phyloP scores from a whole-genome alignment of 371 early-diverging fungal species.

The Thermomucor indicae-seudaticae region DNA sequence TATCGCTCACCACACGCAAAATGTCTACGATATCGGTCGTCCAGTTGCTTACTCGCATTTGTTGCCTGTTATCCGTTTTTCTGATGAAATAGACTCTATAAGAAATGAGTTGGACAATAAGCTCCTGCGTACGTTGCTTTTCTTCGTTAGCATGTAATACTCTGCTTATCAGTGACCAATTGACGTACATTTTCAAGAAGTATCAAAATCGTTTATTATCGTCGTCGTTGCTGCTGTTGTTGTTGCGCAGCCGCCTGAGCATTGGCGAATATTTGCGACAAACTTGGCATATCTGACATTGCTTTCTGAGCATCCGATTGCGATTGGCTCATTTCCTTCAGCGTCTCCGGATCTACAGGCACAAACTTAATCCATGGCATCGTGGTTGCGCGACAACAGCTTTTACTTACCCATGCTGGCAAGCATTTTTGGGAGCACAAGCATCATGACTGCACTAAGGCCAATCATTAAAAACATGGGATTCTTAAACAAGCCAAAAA shows the following conservation, averaged over 20 bases:
- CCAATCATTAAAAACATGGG: slow-evolving; percentile 52
- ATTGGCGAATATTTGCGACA: slow-evolving; percentile 30
- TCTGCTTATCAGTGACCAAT: too few species aligned
- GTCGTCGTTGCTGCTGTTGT: slow-evolving; percentile 7
- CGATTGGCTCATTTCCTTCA: slow-evolving; percentile 30
- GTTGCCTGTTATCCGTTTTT: too few species aligned
- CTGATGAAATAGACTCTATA: too few species aligned
- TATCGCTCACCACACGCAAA: too few species aligned
- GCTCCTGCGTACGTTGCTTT: too few species aligned
- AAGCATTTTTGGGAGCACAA: slow-evolving; percentile 49
- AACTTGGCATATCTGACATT: slow-evolving; percentile 35
- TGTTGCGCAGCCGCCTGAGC: slow-evolving; percentile 6
- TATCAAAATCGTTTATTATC: neutral
- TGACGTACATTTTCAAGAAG: too few species aligned
- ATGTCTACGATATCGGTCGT: too few species aligned
- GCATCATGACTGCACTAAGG: slow-evolving; percentile 37
- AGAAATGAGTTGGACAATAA: too few species aligned
- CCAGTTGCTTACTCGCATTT: too few species aligned
- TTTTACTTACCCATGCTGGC: slow-evolving; percentile 33
- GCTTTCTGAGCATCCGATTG: slow-evolving; percentile 38
- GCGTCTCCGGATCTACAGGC: slow-evolving; percentile 31
- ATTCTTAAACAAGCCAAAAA: slow-evolving; percentile 43
- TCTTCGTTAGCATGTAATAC: too few species aligned
- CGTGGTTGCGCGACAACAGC: neutral
- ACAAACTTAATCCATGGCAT: neutral